Evolutionary conservation across 2,329 filamentous ascomycete genomes (phyloP), one percentile per base, ranked within the genome.

Genomic region (Myriosclerotinia duriaeana): DNA sequence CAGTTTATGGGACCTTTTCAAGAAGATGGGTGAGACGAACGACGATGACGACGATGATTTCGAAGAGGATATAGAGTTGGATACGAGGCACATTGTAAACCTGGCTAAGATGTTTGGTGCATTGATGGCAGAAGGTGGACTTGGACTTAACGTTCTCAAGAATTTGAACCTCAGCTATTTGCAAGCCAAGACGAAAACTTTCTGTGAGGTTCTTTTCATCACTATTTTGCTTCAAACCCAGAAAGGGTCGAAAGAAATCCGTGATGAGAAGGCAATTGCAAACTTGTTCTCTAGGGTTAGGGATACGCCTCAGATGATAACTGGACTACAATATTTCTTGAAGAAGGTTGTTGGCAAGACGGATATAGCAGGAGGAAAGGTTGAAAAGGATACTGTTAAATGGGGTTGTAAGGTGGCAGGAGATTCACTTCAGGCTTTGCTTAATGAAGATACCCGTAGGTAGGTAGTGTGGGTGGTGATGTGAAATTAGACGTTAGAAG

Each of bases 1-100:
- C 73, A 87, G 89, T 9, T 81, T 98, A 0, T 96, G 93, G 88
- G 92, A 90, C 72, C 82, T 94, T 12, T 96, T 97, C 78, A 89
- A 90, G 73, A 84, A 87, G 46, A 86, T 97, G 78, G 94, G 93
- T n/a, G 93, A 97, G 77, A 85, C 84, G 30, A 77, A 80, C 56
- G 73, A 81, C 46, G 89, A 90, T 54, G 87, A 86, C 7, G 87
- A 87, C 50, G 84, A 84, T 20, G 81, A 82, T 3, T 86, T 88
- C 7, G 85, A 87, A 2, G 81, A 83, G 34, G 79, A 81, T 9
- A 81, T 82, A 15, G 77, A 78, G 12, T 74, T 88, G 64, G 80
- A 80, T 30, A 82, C 84, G 68, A 81, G 84, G 69, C 83, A 85
- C 53, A 80, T 90, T 61, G 87, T 90, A 71, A 91, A 90, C 71